Conservation (phyloP, 192 early-diverging fungal genomes). For the Podochytrium sp. region DNA sequence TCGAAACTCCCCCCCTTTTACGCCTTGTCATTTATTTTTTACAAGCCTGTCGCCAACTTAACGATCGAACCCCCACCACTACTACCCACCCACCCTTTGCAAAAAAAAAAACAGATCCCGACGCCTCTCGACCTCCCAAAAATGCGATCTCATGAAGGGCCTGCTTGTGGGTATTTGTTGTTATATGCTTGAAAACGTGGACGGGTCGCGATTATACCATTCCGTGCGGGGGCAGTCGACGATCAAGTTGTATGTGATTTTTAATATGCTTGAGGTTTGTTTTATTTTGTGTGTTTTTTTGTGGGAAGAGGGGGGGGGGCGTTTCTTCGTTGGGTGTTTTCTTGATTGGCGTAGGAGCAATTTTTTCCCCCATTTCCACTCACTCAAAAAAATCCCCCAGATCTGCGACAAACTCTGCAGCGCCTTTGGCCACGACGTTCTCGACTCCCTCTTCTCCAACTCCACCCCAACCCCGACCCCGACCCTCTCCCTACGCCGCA, state of each 20-base stretch:
- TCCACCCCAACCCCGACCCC: constrained; percentile 43
- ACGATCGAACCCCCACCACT: too few species aligned
- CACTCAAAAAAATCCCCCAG: too few species aligned
- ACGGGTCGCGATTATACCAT: constrained; percentile 92
- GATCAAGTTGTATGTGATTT: constrained; percentile 98
- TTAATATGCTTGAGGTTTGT: constrained; percentile 87
- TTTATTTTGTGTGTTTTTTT: neutral
- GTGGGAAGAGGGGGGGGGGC: too few species aligned
- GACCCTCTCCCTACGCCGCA: constrained; percentile 22
- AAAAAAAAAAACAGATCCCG: too few species aligned
- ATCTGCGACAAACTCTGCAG: constrained; percentile 92
- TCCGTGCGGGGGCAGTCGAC: constrained; percentile 92
- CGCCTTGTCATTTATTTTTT: too few species aligned
- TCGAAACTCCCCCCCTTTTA: too few species aligned
- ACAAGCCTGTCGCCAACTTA: neutral
- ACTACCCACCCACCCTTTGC: too few species aligned
- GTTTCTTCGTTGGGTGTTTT: constrained; percentile 1
- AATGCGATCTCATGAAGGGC: constrained; percentile 90
- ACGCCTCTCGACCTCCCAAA: constrained; percentile 76
- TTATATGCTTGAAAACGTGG: constrained; percentile 75
- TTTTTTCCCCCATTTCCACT: too few species aligned
- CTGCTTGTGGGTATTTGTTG: constrained; percentile 77
- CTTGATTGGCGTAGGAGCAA: too few species aligned
- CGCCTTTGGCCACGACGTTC: constrained; percentile 91
- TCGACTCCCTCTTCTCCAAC: constrained; percentile 92